Conservation (phyloP, 306 rosid genomes). For the Biancaea sappan region DNA sequence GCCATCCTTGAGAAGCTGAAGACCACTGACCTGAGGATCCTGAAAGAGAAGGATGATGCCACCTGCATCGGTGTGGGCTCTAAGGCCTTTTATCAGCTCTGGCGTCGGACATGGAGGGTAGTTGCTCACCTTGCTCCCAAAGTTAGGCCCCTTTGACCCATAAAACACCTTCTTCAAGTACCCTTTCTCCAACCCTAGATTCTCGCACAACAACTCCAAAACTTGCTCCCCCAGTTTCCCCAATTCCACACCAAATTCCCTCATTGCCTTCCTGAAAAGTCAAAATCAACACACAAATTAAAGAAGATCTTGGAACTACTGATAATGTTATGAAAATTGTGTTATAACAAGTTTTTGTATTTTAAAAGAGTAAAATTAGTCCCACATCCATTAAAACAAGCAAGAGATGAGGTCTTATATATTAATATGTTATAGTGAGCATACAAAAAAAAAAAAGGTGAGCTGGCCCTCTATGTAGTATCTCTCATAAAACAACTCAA, state of each 20-base stretch:
- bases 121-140: constrained; percentile 83
- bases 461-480: too few relatives aligned
- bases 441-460: too few relatives aligned
- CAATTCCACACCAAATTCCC: constrained; percentile 57
- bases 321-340: too few relatives aligned
- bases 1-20: constrained; percentile 83
- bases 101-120: constrained; percentile 96
- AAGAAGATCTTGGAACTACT: too few relatives aligned
- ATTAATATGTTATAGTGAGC: too few relatives aligned
- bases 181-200: constrained; percentile 77
- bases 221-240: constrained; percentile 75
- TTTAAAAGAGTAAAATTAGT: too few relatives aligned
- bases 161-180: constrained; percentile 68
- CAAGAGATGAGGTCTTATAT: too few relatives aligned
- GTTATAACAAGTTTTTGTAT: too few relatives aligned
- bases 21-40: constrained; percentile 84
- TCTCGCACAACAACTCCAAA: constrained; percentile 75
- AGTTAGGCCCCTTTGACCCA: constrained; percentile 79
- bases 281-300: too few relatives aligned
- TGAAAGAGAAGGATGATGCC: constrained; percentile 86
- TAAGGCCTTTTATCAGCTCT: constrained; percentile 74
- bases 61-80: constrained; percentile 94
- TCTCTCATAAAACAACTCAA: too few relatives aligned
- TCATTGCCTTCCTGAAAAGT: constrained; percentile 63
- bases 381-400: too few relatives aligned